A percentile compares a stretch with the other conserved stretches of the same genome.
phyloP scores from a whole-genome alignment of 371 early-diverging fungal genomes.

The Syncephalastrum contaminatum region DNA sequence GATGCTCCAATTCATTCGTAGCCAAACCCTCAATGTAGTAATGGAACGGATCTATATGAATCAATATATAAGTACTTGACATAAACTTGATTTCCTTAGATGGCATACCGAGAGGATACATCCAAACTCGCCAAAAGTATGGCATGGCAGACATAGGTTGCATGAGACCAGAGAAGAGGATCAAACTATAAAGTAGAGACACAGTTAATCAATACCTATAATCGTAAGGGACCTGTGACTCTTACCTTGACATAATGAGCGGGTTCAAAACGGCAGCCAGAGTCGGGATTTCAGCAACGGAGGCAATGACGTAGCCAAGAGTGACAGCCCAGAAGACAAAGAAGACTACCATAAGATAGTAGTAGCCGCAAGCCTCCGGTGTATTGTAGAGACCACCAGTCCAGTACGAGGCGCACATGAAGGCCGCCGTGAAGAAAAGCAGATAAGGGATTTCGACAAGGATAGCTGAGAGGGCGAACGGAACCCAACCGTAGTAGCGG shows the following conservation, averaged over 20 bases:
- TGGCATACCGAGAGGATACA: slow-evolving; percentile 52
- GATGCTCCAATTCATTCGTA: slow-evolving; percentile 56
- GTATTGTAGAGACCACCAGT: slow-evolving; percentile 54
- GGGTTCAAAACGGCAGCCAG: slow-evolving; percentile 67
- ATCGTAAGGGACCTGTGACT: slow-evolving; percentile 2
- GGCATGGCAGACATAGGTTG: slow-evolving; percentile 60
- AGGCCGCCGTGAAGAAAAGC: slow-evolving; percentile 40
- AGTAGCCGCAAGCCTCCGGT: slow-evolving; percentile 48
- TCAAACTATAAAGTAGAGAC: slow-evolving; percentile 18
- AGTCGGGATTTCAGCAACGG: slow-evolving; percentile 24
- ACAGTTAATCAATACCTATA: too few species aligned
- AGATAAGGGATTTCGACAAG: slow-evolving; percentile 56
- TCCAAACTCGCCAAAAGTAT: slow-evolving; percentile 67
- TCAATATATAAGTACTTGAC: background rate
- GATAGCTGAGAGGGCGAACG: slow-evolving; percentile 52
- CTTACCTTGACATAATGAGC: slow-evolving; percentile 43
- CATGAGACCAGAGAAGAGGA: slow-evolving; percentile 67
- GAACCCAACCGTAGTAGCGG: slow-evolving; percentile 64
- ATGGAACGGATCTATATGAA: slow-evolving; percentile 58
- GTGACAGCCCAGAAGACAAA: slow-evolving; percentile 63
- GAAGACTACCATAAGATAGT: slow-evolving; percentile 54
- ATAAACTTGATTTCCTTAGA: background rate
- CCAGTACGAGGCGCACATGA: slow-evolving; percentile 64
- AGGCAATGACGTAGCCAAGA: slow-evolving; percentile 66
- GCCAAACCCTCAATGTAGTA: slow-evolving; percentile 69